Evolutionary conservation across 1,284 basidiomycete species (phyloP).

Genomic region (Fomitopsis betulina): DNA sequence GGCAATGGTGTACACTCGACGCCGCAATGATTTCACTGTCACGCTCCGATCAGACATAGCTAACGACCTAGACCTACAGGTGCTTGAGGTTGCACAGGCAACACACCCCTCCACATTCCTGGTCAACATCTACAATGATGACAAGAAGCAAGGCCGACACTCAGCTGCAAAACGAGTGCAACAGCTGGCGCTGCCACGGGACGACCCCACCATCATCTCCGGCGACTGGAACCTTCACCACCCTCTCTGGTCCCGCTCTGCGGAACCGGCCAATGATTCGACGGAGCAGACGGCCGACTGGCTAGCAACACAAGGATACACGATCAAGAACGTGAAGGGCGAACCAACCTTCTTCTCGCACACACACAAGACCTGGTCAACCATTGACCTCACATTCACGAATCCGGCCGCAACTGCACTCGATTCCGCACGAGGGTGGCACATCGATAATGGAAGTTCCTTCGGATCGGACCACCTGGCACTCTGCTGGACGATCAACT

Average conservation of each 20-base stretch:
- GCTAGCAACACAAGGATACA: neutral
- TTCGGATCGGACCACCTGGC: constrained; percentile 9
- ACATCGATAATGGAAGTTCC: neutral
- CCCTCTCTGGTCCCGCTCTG: neutral
- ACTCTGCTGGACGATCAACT: constrained; percentile 4
- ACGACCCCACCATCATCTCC: constrained; percentile 1
- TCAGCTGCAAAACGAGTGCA: no score
- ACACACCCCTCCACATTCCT: no score
- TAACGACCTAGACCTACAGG: no score
- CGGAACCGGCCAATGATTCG: neutral
- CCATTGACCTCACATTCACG: constrained; percentile 3
- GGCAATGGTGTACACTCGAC: no score
- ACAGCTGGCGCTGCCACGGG: neutral
- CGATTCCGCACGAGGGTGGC: neutral
- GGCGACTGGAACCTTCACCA: constrained; percentile 6
- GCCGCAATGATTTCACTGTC: no score
- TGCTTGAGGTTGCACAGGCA: no score
- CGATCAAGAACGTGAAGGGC: constrained; percentile 1
- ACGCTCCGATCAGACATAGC: no score
- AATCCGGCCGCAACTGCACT: constrained; percentile 1
- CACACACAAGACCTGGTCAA: neutral
- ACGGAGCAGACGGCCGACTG: constrained; percentile 1
- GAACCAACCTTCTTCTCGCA: constrained; percentile 2
- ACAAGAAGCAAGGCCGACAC: no score
- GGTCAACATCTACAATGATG: no score